Conservation (phyloP, 345 rosid species). For the Sisymbrium altissimum region DNA sequence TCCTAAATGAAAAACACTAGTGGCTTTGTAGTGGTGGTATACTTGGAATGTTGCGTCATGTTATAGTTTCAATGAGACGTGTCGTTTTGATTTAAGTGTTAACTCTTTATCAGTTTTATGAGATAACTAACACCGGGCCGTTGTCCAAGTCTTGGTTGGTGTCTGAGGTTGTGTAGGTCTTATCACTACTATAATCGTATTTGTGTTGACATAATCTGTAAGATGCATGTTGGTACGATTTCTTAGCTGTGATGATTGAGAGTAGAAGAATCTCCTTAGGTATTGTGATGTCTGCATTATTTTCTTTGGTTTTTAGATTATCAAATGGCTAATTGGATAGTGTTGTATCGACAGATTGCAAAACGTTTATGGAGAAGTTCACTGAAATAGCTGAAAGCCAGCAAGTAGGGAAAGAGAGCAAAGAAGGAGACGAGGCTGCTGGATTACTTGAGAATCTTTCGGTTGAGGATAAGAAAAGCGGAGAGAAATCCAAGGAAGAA, state of each 20-base stretch:
- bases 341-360: constrained; percentile 54
- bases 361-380: constrained; percentile 72
- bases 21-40: neutral
- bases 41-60: constrained; percentile 1
- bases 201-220: neutral
- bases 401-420: constrained; percentile 50
- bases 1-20: neutral
- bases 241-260: neutral
- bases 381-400: constrained; percentile 74
- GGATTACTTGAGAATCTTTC: constrained; percentile 58
- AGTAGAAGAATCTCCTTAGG: neutral
- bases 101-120: neutral
- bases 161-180: neutral
- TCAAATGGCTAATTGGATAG: neutral
- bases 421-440: constrained; percentile 66
- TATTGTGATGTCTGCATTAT: neutral
- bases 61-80: neutral
- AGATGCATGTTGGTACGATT: neutral
- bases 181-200: neutral
- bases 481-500: constrained; percentile 36
- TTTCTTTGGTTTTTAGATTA: neutral
- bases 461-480: constrained; percentile 55
- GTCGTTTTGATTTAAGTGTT: neutral
- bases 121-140: neutral
- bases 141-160: neutral